Base-by-base conservation (phyloP, 371 early-diverging fungal genomes). In the Actinomucor elegans region DNA sequence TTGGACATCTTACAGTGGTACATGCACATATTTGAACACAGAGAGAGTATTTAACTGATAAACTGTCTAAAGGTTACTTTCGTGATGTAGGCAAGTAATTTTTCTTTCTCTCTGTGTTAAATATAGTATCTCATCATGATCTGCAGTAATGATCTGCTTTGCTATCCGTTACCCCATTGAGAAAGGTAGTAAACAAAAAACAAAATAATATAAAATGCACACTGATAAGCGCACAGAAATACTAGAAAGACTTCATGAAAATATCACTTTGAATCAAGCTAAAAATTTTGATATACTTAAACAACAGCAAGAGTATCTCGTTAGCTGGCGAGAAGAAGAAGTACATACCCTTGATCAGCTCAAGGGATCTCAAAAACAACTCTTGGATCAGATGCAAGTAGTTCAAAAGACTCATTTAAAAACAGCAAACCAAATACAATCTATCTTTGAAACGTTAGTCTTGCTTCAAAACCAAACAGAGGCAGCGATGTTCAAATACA, bases 1-100 rank as follows among this genome's bases (percentile, higher is more conserved):
- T 24, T 63, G 64, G 64, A 63, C 64, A 1, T 45, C 58, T 18
- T 63, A 63, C 29, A 63, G 63, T 41, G 63, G 63, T 57, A 62
- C 51, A 29, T 33, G n/a, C n/a, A 38, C 17, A 38, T 35, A 38
- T 38, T 20, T 5, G 1, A 29, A 12, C 14, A 45, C 0, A 17
- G 32, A 20, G 18, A 29, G 9, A 17, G 29, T 44, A n/a, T 15
- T 7, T 44, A 27, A 12, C 27, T 44, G 27, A 27, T 29, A 27
- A 34, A 17, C 9, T n/a, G 5, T n/a, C n/a, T 23, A 32, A 29
- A 65, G 66, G 66, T 8, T 59, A 59, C 17, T 53, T 57, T 34
- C 57, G 60, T 31, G 57, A 65, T 36, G 60, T 65, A 35, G 57
- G 66, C 48, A 48, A 48, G 53, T 50, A 40, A 5, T 24, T 12